Percentiles rank a stretch among this genome's conserved stretches.
phyloP scores from a whole-genome alignment of 441 rosid species.

The Populus hybrid region DNA sequence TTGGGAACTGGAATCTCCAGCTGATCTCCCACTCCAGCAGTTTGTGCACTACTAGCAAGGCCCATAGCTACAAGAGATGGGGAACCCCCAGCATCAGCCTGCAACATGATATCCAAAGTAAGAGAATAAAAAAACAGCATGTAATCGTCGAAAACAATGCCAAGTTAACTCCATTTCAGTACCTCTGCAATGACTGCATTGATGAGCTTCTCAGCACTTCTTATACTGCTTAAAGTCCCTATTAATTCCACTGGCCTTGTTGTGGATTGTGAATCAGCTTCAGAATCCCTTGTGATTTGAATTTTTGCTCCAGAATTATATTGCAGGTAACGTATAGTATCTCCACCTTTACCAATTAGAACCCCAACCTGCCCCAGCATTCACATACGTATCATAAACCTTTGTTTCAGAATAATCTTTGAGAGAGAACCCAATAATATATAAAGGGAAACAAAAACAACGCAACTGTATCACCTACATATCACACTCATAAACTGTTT shows the following conservation, averaged over 20 bases:
- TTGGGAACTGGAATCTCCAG: constrained; percentile 86
- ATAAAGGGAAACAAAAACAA: background rate
- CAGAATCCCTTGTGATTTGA: constrained; percentile 86
- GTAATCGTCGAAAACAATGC: background rate
- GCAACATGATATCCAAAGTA: constrained; percentile 13
- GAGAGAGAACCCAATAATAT: background rate
- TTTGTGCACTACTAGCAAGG: constrained; percentile 52
- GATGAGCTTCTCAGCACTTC: constrained; percentile 79
- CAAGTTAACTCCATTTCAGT: constrained; percentile 1
- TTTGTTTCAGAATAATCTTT: background rate
- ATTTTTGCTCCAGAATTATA: constrained; percentile 88
- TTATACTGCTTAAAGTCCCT: constrained; percentile 60
- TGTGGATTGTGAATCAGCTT: constrained; percentile 66
- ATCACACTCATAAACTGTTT: background rate
- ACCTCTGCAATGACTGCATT: constrained; percentile 89
- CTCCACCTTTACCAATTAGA: constrained; percentile 94
- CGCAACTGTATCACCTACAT: background rate
- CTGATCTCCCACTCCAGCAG: constrained; percentile 53
- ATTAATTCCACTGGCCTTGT: constrained; percentile 82
- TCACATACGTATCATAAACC: background rate
- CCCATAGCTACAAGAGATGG: constrained; percentile 89
- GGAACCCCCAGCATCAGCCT: constrained; percentile 97
- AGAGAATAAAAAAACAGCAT: background rate
- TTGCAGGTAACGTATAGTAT: constrained; percentile 76
- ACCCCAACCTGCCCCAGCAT: constrained; percentile 69